Evolutionary conservation across 2,329 filamentous ascomycete genomes (phyloP).

Genomic region (Curvularia sp.): DNA sequence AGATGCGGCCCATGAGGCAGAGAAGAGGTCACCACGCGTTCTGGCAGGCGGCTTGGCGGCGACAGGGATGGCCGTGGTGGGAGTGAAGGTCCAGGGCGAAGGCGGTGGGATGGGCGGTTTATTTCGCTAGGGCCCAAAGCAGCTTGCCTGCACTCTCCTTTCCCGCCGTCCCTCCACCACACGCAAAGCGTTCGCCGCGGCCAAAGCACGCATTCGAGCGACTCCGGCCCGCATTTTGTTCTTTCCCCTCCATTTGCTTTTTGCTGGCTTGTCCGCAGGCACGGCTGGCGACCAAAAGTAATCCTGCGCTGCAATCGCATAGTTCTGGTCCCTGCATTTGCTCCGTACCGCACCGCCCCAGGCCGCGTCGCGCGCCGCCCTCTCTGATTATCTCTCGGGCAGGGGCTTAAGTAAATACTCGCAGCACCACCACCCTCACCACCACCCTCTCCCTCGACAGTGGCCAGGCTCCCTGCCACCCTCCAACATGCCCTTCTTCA

Average conservation of each 20-base stretch:
- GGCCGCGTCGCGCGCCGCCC: constrained; percentile 21
- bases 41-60: constrained; percentile 13
- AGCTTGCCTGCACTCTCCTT: constrained; percentile 26
- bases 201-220: background rate
- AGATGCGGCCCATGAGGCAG: constrained; percentile 2
- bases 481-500: constrained; percentile 48
- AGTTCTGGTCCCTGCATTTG: constrained; percentile 24
- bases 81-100: background rate
- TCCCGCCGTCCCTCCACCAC: constrained; percentile 15
- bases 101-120: constrained; percentile 17
- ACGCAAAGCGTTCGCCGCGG: constrained; percentile 1
- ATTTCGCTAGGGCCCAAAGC: constrained; percentile 30
- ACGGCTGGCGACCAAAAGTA: background rate
- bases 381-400: constrained; percentile 22
- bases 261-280: background rate
- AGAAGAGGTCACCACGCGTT: constrained; percentile 6
- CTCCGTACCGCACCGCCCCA: constrained; percentile 17
- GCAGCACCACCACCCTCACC: constrained; percentile 1
- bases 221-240: background rate
- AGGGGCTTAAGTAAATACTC: constrained; percentile 30
- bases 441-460: constrained; percentile 26
- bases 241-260: background rate
- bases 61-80: constrained; percentile 2
- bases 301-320: constrained; percentile 14
- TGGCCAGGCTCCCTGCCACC: constrained; percentile 11